Evolutionary conservation across 345 rosid genomes (phyloP), one percentile per base, ranked within the genome.

Genomic region (Pugionium cornutum): DNA sequence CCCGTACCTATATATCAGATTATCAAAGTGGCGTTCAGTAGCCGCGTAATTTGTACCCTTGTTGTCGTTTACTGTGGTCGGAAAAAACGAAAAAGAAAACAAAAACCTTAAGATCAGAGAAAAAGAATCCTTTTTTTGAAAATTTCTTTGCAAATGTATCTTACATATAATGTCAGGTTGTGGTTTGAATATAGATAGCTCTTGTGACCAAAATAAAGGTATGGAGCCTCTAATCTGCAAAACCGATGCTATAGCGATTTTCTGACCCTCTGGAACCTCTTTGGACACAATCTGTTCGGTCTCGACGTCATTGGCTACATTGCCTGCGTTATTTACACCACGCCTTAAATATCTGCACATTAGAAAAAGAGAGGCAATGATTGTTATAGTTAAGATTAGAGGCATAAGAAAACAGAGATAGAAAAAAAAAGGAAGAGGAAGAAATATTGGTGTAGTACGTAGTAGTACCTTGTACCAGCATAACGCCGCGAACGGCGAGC

Each of bases 251-350:
- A 90, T 82, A 49, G 83, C 88, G 59, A 77, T 64, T 34, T 79
- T 80, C 60, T 61, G 44, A 55, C 86, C 95, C 32, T 68, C 84
- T 49, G 83, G 83, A 78, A 76, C 84, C 65, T 84, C 92, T 78
- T 79, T 90, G 75, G 79, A 78, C 64, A 90, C 82, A 62, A 94
- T 88, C 62, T 94, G 99, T 60, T 94, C 99, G 0, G 95, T 90
- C 86, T 94, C 99, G 49, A 94, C 99, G 67, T 94, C 97, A 70
- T 94, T 94, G 60, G 99, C 99, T 44, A 94, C 99, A 72, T 86
- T 82, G 56, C 99, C 99, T 75, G 72, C 78, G 49, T 84, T 83
- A 74, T 86, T 88, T 45, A 94, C 89, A 46, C 99, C 99, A 10
- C 97, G 95, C 70, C 85, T 86, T 67, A 88, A 67, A 72, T 85